Conservation (phyloP, 2,329 filamentous ascomycete genomes). For the Trichoderma asperellum region DNA sequence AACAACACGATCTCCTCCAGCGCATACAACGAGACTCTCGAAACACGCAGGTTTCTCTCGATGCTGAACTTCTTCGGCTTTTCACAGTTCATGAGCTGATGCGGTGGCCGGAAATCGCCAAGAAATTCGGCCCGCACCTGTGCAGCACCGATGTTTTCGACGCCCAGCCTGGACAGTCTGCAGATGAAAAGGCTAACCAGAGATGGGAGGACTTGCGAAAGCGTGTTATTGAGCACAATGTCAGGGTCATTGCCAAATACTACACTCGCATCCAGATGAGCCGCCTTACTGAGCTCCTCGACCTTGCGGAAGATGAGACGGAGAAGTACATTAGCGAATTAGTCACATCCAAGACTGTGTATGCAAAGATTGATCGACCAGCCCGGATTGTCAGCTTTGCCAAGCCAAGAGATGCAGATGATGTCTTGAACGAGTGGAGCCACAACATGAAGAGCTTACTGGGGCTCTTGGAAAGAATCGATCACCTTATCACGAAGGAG, state of each 20-base stretch:
- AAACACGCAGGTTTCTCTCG: constrained; percentile 74
- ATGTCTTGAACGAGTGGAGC: constrained; percentile 98
- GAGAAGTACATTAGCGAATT: constrained; percentile 99
- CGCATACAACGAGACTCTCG: constrained; percentile 85
- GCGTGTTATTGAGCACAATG: constrained; percentile 98
- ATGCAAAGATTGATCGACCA: constrained; percentile 94
- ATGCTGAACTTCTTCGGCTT: constrained; percentile 85
- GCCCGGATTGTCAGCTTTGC: constrained; percentile 92
- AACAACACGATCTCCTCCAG: constrained; percentile 96
- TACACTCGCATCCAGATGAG: constrained; percentile 96
- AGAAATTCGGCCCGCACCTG: constrained; percentile 86
- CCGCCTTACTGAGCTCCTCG: constrained; percentile 85
- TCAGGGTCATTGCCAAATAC: constrained; percentile 96
- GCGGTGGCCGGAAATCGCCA: constrained; percentile 93
- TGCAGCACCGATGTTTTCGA: constrained; percentile 91
- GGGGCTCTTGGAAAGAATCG: constrained; percentile 84
- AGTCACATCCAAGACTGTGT: constrained; percentile 96
- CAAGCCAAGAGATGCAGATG: constrained; percentile 91
- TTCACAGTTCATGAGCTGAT: constrained; percentile 97
- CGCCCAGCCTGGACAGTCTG: constrained; percentile 62
- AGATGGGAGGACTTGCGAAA: constrained; percentile 96
- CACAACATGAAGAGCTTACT: constrained; percentile 95
- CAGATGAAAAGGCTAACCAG: constrained; percentile 78
- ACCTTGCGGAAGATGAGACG: constrained; percentile 92
- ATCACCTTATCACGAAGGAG: constrained; percentile 98